Conservation (phyloP, 116 monocot species). For the Posidonia oceanica region DNA sequence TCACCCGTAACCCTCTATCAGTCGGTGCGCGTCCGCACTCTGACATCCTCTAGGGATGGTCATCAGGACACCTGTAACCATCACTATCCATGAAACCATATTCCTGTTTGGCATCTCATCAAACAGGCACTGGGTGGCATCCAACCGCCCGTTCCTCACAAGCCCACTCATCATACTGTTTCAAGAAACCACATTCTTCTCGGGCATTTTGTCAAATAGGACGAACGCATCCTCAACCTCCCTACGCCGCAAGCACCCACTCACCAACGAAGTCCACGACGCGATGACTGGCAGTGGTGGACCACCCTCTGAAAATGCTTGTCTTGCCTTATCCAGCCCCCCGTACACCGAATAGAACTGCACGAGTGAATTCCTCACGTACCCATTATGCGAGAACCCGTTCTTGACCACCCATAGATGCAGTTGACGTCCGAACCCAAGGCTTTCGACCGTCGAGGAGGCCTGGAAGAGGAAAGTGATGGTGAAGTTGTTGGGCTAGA, state of each 20-base stretch:
- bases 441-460: too few species aligned
- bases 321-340: constrained; percentile 2
- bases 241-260: constrained; percentile 2
- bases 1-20: too few species aligned
- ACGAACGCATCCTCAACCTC: constrained; percentile 10
- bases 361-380: constrained; percentile 11
- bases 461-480: constrained; percentile 78
- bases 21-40: too few species aligned
- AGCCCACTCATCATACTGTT: too few species aligned
- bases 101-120: too few species aligned
- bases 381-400: too few species aligned
- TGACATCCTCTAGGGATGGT: too few species aligned
- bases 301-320: too few species aligned
- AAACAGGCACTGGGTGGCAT: too few species aligned
- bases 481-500: constrained; percentile 47
- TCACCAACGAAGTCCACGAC: constrained; percentile 10
- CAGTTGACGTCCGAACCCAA: too few species aligned
- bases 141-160: constrained; percentile 21
- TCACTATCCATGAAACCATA: constrained; percentile 53
- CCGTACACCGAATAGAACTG: constrained; percentile 12
- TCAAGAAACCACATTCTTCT: too few species aligned
- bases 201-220: constrained; percentile 19
- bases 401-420: constrained; percentile 3
- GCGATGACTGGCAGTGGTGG: too few species aligned
- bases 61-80: constrained; percentile 68